Conservation (phyloP, 1,284 basidiomycete genomes). For the Malassezia nana region DNA sequence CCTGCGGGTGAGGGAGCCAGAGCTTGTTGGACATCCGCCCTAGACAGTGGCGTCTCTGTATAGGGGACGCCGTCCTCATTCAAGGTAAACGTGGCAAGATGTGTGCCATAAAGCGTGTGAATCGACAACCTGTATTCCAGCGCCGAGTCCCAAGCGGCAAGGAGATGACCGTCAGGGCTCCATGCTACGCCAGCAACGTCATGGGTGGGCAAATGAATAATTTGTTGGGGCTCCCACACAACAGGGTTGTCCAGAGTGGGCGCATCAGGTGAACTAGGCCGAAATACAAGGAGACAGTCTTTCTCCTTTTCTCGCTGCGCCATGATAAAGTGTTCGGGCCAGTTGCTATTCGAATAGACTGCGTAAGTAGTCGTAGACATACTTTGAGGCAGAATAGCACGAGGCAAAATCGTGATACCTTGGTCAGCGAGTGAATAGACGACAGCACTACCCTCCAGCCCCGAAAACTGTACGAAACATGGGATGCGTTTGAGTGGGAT, state of each 20-base stretch:
- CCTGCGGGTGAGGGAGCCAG: neutral
- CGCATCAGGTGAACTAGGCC: neutral
- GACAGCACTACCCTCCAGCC: neutral
- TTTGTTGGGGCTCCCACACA: neutral
- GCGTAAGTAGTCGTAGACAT: neutral
- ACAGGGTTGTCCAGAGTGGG: conserved; percentile 3
- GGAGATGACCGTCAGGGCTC: conserved; percentile 11
- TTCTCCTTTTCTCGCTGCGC: conserved; percentile 2
- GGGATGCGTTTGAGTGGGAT: conserved; percentile 17
- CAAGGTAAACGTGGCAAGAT: neutral
- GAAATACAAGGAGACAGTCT: conserved; percentile 3
- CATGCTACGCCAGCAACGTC: conserved; percentile 1
- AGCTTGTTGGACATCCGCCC: neutral
- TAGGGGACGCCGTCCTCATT: neutral
- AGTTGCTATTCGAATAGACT: neutral
- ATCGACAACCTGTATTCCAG: conserved; percentile 9
- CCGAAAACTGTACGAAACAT: conserved; percentile 7
- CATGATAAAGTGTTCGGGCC: conserved; percentile 2
- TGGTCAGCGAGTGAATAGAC: conserved; percentile 14
- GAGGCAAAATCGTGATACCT: conserved; percentile 4
- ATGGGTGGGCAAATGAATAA: conserved; percentile 4
- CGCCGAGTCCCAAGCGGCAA: conserved; percentile 8
- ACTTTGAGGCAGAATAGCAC: neutral
- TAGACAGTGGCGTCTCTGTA: neutral
- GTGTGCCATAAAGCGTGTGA: conserved; percentile 6